phyloP scores from a whole-genome alignment of 1,284 basidiomycete genomes.

The Cryptococcus neoformans region DNA sequence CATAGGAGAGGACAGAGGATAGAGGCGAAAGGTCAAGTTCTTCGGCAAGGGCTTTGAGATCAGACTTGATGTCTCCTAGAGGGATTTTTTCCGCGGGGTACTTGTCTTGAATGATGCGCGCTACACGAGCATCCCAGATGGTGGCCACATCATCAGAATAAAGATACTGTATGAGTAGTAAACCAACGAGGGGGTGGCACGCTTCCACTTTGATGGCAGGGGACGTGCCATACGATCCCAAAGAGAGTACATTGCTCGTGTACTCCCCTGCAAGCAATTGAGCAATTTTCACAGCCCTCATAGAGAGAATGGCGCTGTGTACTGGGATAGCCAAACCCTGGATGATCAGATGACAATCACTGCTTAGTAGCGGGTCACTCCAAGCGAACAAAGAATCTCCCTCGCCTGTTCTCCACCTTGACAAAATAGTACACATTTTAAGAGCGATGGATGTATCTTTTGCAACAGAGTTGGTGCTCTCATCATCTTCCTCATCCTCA shows the following conservation, averaged over 20 bases:
- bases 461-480: constrained; percentile 41
- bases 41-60: constrained; percentile 59
- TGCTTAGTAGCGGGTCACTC: constrained; percentile 41
- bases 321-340: constrained; percentile 41
- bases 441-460: constrained; percentile 44
- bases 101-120: constrained; percentile 53
- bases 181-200: constrained; percentile 56
- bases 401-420: constrained; percentile 35
- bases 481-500: constrained; percentile 46
- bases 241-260: constrained; percentile 10
- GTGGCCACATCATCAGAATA: constrained; percentile 82
- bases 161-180: constrained; percentile 79
- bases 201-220: constrained; percentile 23
- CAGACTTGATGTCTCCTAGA: constrained; percentile 58
- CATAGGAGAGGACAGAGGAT: constrained; percentile 34
- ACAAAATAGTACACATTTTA: constrained; percentile 41
- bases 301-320: constrained; percentile 36
- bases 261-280: constrained; percentile 19
- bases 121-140: constrained; percentile 79
- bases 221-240: constrained; percentile 5
- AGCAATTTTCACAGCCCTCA: constrained; percentile 30
- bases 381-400: constrained; percentile 43
- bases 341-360: constrained; percentile 36
- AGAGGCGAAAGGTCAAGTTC: constrained; percentile 53
- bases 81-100: constrained; percentile 52